Evolutionary conservation across 2,329 filamentous ascomycete genomes (phyloP), one percentile per base, ranked within the genome.

Genomic region (Fusarium staphyleae): DNA sequence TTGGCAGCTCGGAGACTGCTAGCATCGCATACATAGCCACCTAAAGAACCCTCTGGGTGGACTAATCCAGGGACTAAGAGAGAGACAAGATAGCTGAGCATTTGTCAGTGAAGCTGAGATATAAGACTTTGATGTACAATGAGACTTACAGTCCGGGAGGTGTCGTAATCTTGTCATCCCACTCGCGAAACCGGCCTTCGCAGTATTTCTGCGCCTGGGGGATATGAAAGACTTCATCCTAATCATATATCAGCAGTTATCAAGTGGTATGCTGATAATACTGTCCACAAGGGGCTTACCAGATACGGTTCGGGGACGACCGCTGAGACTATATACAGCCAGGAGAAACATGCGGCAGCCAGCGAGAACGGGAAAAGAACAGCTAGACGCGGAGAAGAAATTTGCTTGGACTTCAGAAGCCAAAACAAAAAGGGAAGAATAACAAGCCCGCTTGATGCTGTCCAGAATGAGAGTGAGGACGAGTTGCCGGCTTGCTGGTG

Each of bases 141-240:
- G 11, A 12, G 29, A 66, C 79, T 71, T 79, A 91, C 77, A 99
- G 77, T 28, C 93, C 95, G 0, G 95, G 93, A 1, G 95, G 95
- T 1, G 95, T 99, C 0, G 95, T 99, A 69, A 99, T 95, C 72
- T 98, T 99, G 54, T 93, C 88, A 73, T 99, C 93, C 95, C 95
- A 99, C 49, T 90, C 81, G 11, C 73, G 70, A 76, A 88, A 96
- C 47, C 82, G 82, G 10, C 88, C 87, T 33, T 82, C 72, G 72
- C 93, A 97, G 72, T 96, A 99, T 24, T 84, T 85, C 67, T 96
- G 91, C 0, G 92, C 92, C 74, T 99, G 95, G 0, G 91, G 90
- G 16, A 97, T 87, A 71, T 99, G 91, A 59, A 95, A 96, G 24
- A 91, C 78, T 70, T 96, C 91, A 70, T 96, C 91, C 90, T 93